A percentile compares a stretch with the other conserved stretches of the same genome.
These are phyloP conservation scores for Ceratobasidium sp. DNA, from an alignment of 1,284 basidiomycete species.

Conservation along the genomic window DNA sequence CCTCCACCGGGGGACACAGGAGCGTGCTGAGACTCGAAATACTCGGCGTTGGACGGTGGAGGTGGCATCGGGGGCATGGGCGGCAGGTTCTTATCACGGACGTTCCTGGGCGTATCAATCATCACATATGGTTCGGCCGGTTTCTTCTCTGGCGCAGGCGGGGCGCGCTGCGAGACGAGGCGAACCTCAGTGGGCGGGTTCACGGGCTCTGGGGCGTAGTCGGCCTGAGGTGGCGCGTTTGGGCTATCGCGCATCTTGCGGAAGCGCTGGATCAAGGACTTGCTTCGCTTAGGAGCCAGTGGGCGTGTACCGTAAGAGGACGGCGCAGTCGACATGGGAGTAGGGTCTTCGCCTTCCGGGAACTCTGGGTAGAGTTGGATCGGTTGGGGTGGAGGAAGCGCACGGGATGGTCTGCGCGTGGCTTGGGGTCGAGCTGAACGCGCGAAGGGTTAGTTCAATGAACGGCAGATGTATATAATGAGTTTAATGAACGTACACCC, in stretches of 20 bases:
- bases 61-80: slow-evolving; percentile 9
- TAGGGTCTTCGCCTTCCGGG: slow-evolving; percentile 43
- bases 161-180: slow-evolving; percentile 19
- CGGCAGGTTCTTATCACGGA: slow-evolving; percentile 41
- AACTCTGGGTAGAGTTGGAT: slow-evolving; percentile 47
- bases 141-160: slow-evolving; percentile 21
- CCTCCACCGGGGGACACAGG: slow-evolving; percentile 5
- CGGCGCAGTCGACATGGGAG: slow-evolving; percentile 26
- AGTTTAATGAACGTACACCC: slow-evolving; percentile 11
- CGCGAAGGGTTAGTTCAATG: neutral
- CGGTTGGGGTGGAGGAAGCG: slow-evolving; percentile 48
- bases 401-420: slow-evolving; percentile 42
- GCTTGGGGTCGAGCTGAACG: slow-evolving; percentile 38
- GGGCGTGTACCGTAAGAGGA: slow-evolving; percentile 45
- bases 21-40: slow-evolving; percentile 32
- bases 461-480: neutral
- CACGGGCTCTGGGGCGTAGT: slow-evolving; percentile 28
- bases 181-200: slow-evolving; percentile 24
- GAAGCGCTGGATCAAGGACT: slow-evolving; percentile 53
- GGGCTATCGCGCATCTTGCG: slow-evolving; percentile 52
- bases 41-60: slow-evolving; percentile 43
- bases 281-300: slow-evolving; percentile 49
- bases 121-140: neutral
- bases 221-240: slow-evolving; percentile 48
- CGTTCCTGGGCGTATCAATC: slow-evolving; percentile 10